Percentiles rank a stretch among this genome's conserved stretches.
These are phyloP conservation scores for Talaromyces nanjingensis DNA, from an alignment of 495 filamentous ascomycete species.

Conservation along the genomic window DNA sequence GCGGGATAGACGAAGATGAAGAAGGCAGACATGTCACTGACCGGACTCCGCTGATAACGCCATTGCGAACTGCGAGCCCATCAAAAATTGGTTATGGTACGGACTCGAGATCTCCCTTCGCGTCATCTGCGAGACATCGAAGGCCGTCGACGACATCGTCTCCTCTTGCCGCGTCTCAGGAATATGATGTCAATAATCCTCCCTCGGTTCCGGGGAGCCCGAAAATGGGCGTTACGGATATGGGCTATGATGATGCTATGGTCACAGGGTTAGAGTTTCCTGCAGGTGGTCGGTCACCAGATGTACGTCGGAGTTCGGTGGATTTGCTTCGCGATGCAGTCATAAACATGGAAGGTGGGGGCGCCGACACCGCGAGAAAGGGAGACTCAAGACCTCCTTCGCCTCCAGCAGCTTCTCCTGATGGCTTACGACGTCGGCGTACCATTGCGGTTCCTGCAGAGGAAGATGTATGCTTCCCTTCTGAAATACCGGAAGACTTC, in stretches of 20 bases:
- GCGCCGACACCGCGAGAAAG: slow-evolving; percentile 16
- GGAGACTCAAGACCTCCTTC: slow-evolving; percentile 22
- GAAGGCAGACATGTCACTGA: slow-evolving; percentile 46
- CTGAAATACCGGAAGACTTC: slow-evolving; percentile 76
- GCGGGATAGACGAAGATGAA: slow-evolving; percentile 24
- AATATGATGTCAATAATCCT: slow-evolving; percentile 92
- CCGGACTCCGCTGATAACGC: slow-evolving; percentile 35
- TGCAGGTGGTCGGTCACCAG: slow-evolving; percentile 20
- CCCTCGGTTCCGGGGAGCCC: slow-evolving; percentile 85
- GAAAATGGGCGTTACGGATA: slow-evolving; percentile 39
- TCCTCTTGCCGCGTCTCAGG: slow-evolving; percentile 23
- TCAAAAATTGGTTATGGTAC: slow-evolving; percentile 30
- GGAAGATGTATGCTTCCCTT: slow-evolving; percentile 94
- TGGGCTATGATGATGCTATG: slow-evolving; percentile 76
- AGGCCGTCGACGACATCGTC: slow-evolving; percentile 28
- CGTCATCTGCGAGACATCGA: slow-evolving; percentile 21
- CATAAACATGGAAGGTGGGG: slow-evolving; percentile 52
- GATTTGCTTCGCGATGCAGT: slow-evolving; percentile 36
- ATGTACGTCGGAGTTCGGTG: slow-evolving; percentile 25
- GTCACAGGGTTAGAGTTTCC: slow-evolving; percentile 47
- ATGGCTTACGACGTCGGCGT: slow-evolving; percentile 36
- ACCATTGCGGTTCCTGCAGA: slow-evolving; percentile 54
- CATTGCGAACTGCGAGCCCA: slow-evolving; percentile 17
- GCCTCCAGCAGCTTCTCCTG: slow-evolving; percentile 25
- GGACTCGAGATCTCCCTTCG: slow-evolving; percentile 24